Conservation (phyloP, 1,139 yeast species). For the Debaryomyces subglobosus region DNA sequence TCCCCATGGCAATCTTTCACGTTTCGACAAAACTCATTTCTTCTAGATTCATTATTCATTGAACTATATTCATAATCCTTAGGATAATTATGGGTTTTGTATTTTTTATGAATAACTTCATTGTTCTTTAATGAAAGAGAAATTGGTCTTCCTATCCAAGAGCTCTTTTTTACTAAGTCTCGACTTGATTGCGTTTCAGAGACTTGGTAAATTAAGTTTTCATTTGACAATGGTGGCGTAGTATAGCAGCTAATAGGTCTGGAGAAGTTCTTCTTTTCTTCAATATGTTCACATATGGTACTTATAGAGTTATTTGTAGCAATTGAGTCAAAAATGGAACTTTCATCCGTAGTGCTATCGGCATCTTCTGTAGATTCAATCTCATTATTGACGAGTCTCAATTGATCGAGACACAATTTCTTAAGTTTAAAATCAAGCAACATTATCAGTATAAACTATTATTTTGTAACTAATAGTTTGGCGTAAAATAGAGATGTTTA, state of each 20-base stretch:
- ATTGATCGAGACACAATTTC: background rate
- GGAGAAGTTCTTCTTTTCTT: background rate
- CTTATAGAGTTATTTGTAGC: conserved; percentile 6
- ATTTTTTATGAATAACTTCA: background rate
- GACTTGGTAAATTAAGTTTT: background rate
- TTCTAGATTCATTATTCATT: background rate
- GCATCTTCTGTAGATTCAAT: background rate
- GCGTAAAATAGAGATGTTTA: background rate
- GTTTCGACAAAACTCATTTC: background rate
- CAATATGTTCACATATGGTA: background rate
- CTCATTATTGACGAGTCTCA: background rate
- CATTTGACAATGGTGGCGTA: conserved; percentile 22
- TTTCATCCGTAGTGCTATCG: conserved; percentile 11
- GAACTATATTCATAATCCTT: background rate
- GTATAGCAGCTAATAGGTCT: conserved; percentile 24
- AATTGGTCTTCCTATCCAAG: background rate
- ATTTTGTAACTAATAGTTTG: background rate
- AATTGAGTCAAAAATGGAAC: conserved; percentile 15
- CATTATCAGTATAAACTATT: background rate
- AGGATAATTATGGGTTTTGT: background rate
- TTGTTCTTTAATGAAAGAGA: background rate
- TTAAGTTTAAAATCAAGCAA: background rate
- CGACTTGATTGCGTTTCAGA: background rate
- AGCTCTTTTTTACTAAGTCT: background rate
- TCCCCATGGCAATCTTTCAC: background rate